Conservation (phyloP, 352 stramenopile genomes). For the Globisporangium abappressorium region DNA sequence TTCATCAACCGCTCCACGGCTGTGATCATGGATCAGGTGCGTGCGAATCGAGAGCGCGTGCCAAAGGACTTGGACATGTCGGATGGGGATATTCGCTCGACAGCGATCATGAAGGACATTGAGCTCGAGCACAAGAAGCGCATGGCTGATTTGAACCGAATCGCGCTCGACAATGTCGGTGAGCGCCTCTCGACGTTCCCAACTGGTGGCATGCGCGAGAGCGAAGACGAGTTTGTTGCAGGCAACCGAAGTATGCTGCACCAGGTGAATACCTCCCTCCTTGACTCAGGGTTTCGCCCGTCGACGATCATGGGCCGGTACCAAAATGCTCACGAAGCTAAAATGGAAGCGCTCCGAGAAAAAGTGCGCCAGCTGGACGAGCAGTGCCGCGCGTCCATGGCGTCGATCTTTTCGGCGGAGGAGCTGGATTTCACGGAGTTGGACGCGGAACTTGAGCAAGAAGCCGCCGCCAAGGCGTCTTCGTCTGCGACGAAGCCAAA, state of each 20-base stretch:
- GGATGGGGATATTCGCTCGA: constrained; percentile 24
- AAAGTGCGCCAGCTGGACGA: constrained; percentile 46
- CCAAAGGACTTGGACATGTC: constrained; percentile 9
- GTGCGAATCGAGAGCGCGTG: constrained; percentile 28
- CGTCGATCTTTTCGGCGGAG: constrained; percentile 42
- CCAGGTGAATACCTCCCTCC: constrained; percentile 13
- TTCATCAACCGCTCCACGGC: constrained; percentile 46
- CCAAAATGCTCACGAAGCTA: constrained; percentile 36
- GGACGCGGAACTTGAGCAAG: constrained; percentile 15
- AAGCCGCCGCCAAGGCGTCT: not conserved
- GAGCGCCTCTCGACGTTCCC: constrained; percentile 37
- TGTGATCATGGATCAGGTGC: constrained; percentile 45
- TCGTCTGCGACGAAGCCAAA: constrained; percentile 5
- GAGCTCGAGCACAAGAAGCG: constrained; percentile 44
- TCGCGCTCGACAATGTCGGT: constrained; percentile 44
- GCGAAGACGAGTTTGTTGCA: constrained; percentile 6
- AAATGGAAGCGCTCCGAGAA: constrained; percentile 42
- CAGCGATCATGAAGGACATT: constrained; percentile 36
- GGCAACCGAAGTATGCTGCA: constrained; percentile 1
- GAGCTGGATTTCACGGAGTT: constrained; percentile 46
- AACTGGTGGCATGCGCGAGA: not conserved
- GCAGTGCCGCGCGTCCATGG: constrained; percentile 56
- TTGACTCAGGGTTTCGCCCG: constrained; percentile 35
- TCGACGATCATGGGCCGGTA: constrained; percentile 45
- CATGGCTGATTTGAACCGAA: constrained; percentile 55